A percentile compares a stretch with the other conserved stretches of the same genome.
Evolutionary conservation across 2,329 filamentous ascomycete genomes (phyloP).

Genomic region (Phoma sp.): DNA sequence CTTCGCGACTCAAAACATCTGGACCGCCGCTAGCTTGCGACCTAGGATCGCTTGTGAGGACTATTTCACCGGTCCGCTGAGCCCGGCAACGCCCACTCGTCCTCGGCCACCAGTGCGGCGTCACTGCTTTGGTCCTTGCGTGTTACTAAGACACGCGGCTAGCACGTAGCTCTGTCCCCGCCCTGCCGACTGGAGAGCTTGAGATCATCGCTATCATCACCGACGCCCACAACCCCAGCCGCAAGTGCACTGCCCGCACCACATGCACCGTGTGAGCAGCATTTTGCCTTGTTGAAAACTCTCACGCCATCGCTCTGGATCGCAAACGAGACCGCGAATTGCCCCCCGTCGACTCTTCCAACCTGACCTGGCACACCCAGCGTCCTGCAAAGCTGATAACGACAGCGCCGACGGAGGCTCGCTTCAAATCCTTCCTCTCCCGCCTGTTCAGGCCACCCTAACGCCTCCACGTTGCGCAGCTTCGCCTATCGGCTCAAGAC

Average conservation of each 20-base stretch:
- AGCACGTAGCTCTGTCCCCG: constrained; percentile 33
- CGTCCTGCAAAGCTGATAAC: constrained; percentile 43
- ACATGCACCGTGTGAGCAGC: constrained; percentile 21
- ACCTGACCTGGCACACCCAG: constrained; percentile 34
- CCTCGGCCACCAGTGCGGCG: constrained; percentile 23
- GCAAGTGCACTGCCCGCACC: constrained; percentile 27
- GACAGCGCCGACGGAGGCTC: constrained; percentile 51
- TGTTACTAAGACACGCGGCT: constrained; percentile 34
- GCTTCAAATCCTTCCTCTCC: constrained; percentile 53
- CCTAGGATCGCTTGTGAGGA: constrained; percentile 28
- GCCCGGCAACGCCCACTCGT: constrained; percentile 24
- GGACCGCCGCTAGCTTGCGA: constrained; percentile 18
- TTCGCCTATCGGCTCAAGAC: not conserved
- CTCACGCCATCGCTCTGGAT: constrained; percentile 47
- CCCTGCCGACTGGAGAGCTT: constrained; percentile 30
- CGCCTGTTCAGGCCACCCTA: constrained; percentile 55
- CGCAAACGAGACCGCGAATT: constrained; percentile 42
- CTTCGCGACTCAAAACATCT: constrained; percentile 9
- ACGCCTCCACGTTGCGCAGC: constrained; percentile 21
- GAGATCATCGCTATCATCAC: constrained; percentile 33
- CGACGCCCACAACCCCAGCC: constrained; percentile 18
- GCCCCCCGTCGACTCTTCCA: constrained; percentile 42
- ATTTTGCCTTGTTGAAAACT: constrained; percentile 9
- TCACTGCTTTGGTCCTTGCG: constrained; percentile 25
- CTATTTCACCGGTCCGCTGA: constrained; percentile 37